Percentiles rank a stretch among this genome's conserved stretches.
phyloP scores from a whole-genome alignment of 1,284 basidiomycete genomes.

The Kwoniella shivajii region DNA sequence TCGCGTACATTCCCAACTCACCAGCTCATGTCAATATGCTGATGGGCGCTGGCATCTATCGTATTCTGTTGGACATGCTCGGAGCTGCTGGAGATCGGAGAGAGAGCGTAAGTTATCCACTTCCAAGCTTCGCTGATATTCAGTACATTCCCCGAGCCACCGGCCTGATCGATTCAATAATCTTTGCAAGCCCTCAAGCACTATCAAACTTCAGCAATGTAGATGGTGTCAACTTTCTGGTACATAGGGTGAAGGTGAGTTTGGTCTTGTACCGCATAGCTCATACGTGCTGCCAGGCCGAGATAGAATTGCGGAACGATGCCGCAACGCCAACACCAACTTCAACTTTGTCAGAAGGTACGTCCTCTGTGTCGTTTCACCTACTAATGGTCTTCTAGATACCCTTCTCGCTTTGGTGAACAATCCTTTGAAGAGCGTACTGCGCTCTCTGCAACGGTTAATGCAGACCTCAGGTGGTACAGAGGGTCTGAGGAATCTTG shows the following conservation, averaged over 20 bases:
- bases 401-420: constrained; percentile 33
- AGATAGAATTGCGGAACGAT: constrained; percentile 23
- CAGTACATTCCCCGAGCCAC: constrained; percentile 62
- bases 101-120: constrained; percentile 21
- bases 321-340: background rate
- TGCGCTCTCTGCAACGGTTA: constrained; percentile 92
- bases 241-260: constrained; percentile 79
- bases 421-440: constrained; percentile 73
- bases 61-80: constrained; percentile 83
- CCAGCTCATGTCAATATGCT: constrained; percentile 87
- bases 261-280: background rate
- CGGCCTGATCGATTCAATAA: constrained; percentile 87
- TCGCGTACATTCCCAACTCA: constrained; percentile 84
- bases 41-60: constrained; percentile 93
- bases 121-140: background rate
- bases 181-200: constrained; percentile 74
- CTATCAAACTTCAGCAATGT: constrained; percentile 85
- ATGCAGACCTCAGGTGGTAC: constrained; percentile 93
- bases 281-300: constrained; percentile 5
- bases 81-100: constrained; percentile 60
- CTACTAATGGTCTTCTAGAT: constrained; percentile 18
- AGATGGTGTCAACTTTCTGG: constrained; percentile 81
- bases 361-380: background rate
- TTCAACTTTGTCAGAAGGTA: constrained; percentile 25
- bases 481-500: constrained; percentile 90